These are phyloP conservation scores for Podospora bellae-mahoneyi DNA, from an alignment of 495 filamentous ascomycete genomes.

Conservation along the genomic window DNA sequence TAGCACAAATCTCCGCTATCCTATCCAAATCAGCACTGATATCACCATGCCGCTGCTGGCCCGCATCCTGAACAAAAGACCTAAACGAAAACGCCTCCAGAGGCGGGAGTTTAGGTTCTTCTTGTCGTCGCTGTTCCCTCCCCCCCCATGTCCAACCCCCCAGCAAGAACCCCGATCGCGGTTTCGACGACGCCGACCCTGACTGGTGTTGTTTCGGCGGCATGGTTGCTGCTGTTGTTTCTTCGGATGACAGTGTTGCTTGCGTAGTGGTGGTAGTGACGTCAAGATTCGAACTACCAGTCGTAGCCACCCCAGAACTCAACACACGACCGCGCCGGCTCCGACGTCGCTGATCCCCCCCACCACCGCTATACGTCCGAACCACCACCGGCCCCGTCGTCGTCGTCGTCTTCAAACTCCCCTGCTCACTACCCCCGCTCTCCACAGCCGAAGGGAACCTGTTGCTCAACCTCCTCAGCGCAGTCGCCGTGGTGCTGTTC, in stretches of 20 bases:
- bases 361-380: slow-evolving; percentile 48
- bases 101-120: slow-evolving; percentile 43
- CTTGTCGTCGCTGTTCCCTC: slow-evolving; percentile 20
- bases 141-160: no score
- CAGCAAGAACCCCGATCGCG: no score
- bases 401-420: slow-evolving; percentile 38
- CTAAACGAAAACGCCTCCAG: slow-evolving; percentile 59
- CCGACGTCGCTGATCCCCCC: not conserved
- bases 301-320: not conserved
- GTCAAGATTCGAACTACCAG: slow-evolving; percentile 19
- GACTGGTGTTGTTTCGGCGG: no score
- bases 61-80: slow-evolving; percentile 40
- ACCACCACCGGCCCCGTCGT: slow-evolving; percentile 54
- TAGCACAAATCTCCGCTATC: slow-evolving; percentile 57
- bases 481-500: slow-evolving; percentile 31
- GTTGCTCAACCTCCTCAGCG: slow-evolving; percentile 45
- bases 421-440: slow-evolving; percentile 24
- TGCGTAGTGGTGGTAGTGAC: no score
- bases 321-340: slow-evolving; percentile 27
- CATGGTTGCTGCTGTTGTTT: no score
- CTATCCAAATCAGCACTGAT: slow-evolving; percentile 51
- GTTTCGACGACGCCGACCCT: no score
- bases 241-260: no score
- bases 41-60: slow-evolving; percentile 18
- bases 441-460: slow-evolving; percentile 36